Conservation (phyloP, 2,329 filamentous ascomycete species). For the Didymella glomerata region DNA sequence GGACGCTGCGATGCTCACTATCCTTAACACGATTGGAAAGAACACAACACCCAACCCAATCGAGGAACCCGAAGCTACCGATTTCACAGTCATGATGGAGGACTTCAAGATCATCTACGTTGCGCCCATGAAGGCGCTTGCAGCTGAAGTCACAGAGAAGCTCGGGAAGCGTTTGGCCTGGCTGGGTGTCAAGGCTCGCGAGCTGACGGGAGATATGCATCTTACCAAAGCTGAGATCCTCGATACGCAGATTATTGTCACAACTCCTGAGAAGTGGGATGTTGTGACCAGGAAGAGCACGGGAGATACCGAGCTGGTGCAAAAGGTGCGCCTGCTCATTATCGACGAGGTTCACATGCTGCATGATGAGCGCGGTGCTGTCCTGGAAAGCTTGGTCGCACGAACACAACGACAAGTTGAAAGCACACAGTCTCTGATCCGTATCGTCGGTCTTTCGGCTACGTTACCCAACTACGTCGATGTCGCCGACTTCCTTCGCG, state of each 20-base stretch:
- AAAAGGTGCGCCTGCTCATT: conserved; percentile 94
- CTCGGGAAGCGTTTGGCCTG: conserved; percentile 89
- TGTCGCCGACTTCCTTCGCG: conserved; percentile 94
- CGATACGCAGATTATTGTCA: conserved; percentile 96
- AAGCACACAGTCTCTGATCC: conserved; percentile 95
- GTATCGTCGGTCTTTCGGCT: conserved; percentile 93
- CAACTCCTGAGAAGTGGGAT: conserved; percentile 99
- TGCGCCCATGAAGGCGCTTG: conserved; percentile 97
- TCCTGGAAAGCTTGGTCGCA: conserved; percentile 93
- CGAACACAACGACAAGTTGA: conserved; percentile 96
- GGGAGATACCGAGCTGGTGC: conserved; percentile 95
- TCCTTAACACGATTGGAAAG: conserved; percentile 88
- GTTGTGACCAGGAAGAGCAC: conserved; percentile 97
- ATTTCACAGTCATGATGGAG: conserved; percentile 83
- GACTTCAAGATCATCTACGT: conserved; percentile 99
- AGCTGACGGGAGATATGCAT: conserved; percentile 98
- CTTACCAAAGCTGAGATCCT: conserved; percentile 96
- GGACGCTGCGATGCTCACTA: conserved; percentile 95
- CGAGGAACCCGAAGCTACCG: conserved; percentile 74
- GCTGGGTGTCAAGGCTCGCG: conserved; percentile 90
- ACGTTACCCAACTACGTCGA: conserved; percentile 97
- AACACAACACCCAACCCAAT: conserved; percentile 82
- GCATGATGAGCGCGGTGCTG: conserved; percentile 94
- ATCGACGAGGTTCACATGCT: conserved; percentile 99
- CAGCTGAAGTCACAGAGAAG: conserved; percentile 95